Evolutionary conservation across 1,284 basidiomycete species (phyloP), one percentile per base, ranked within the genome.

Genomic region (Puccinia horiana): DNA sequence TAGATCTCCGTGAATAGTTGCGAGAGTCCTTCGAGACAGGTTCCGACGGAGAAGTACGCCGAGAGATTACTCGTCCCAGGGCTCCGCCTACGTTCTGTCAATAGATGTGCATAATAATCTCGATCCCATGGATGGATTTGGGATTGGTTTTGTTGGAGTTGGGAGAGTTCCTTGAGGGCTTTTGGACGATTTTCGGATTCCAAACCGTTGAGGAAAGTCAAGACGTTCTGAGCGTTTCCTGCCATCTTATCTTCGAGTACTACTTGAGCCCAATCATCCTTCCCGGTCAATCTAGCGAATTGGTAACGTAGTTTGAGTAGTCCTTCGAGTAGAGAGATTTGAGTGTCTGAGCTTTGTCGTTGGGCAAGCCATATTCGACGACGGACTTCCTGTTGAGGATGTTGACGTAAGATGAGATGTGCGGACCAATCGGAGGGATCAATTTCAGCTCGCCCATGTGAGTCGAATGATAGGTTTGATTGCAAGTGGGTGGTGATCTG

Each of bases 161-260:
- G 89, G 26, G 90, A 89, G 61, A 97, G 88, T 74, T 95, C 95
- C 32, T 88, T 89, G 61, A 90, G 88, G 6, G 94, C 94, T 83
- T 91, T 90, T 0, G 93, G 92, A 65, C 89, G 89, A 42, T 94
- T 95, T 85, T 93, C 92, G 69, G 91, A 89, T 84, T 94, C 90
- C 69, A 95, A 88, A 14, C n/a, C 54, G 54, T 58, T 32, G 29
- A 40, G 49, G 73, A 81, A 69, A 75, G 83, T 83, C 82, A 79
- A 37, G 82, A 78, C 73, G 44, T 44, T 35, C 14, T 76, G 56
- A 35, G 94, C 94, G 58, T 91, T 93, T 87, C 93, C 94, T 5
- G 94, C 95, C 95, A 98, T 98, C 88, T 96, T 98, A 87, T 97
- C 95, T 42, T 91, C 90, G 9, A 97, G 89, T 0, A 92, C 91